These are phyloP conservation scores for Lithospermum erythrorhizon DNA, from an alignment of 257 asterid species.

Conservation along the genomic window DNA sequence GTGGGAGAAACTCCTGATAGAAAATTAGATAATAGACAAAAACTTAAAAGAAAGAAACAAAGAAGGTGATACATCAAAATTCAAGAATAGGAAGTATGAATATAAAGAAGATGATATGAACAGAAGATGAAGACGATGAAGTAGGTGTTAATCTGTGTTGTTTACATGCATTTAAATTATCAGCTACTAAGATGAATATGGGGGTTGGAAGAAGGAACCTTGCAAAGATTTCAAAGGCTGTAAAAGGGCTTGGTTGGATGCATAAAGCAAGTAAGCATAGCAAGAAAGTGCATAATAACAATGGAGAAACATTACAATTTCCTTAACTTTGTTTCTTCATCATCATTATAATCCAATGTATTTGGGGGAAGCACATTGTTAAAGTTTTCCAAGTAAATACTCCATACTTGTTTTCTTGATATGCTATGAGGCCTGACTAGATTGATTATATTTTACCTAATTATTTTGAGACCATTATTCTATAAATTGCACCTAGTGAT, in stretches of 20 bases:
- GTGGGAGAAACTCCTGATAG: constrained; percentile 87
- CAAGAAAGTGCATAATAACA: constrained; percentile 61
- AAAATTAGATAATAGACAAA: no score
- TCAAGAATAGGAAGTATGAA: background rate
- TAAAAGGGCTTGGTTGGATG: constrained; percentile 84
- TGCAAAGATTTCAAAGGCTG: constrained; percentile 60
- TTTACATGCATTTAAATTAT: constrained; percentile 60
- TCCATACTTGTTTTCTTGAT: background rate
- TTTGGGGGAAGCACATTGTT: background rate
- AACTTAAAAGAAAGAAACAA: background rate
- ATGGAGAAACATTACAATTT: constrained; percentile 29
- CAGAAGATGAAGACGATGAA: constrained; percentile 15
- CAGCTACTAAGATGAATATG: constrained; percentile 71
- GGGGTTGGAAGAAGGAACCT: constrained; percentile 73
- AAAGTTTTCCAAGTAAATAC: background rate
- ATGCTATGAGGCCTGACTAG: no score
- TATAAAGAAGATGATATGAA: constrained; percentile 14
- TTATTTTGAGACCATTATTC: no score
- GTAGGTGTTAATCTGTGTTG: constrained; percentile 46
- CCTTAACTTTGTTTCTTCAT: constrained; percentile 5
- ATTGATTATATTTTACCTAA: no score
- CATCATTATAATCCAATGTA: background rate
- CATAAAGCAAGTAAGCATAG: constrained; percentile 45
- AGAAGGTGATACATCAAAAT: constrained; percentile 11
- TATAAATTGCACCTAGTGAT: no score